Base-by-base conservation (phyloP, 805 yeast genomes). In the Ogataea neopini region DNA sequence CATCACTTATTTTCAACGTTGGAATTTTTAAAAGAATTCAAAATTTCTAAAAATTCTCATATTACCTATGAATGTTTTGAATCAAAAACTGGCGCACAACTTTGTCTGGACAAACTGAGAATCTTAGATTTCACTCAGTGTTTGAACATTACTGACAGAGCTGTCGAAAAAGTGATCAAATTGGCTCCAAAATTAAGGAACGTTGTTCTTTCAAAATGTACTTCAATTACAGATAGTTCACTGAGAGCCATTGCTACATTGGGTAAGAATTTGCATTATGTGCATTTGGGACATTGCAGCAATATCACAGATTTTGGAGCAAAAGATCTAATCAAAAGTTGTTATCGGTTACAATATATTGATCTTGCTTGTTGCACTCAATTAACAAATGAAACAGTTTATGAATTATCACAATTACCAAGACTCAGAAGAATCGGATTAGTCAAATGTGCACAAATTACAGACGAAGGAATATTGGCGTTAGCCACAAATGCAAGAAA, bases 281-380 rank as follows among this genome's bases (percentile, higher is more conserved):
- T 94, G 43, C 98, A 94, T 69, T 76, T 92, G 51, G 98, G 98
- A 14, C 98, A 92, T 70, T 94, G 99, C 71, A 78, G 83, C 39
- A 81, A 86, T 60, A 86, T 92, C 48, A 92, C 97, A 1, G 98
- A 92, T 69, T 78, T 75, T 51, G 97, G 97, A 17, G 94, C 94
- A 14, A 77, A 80, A 23, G 74, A 79, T 9, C 72, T 92, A 50
- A 87, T 88, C 10, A 77, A 85, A 53, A 76, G 78, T 40, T 94
- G 98, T 61, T 86, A 86, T 48, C 75, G 96, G 49, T 81, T 92
- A 48, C 95, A 88, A 59, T 92, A 91, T 65, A 88, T 92, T 53
- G 99, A 92, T 68, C 79, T 94, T 50, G 98, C 98, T 13, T 91
- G 97, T 67, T 92, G 99, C 64, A 74, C 85, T 1, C 95, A 88